These are phyloP conservation scores for Kazachstania bromeliacearum DNA, from an alignment of 805 yeast species.

Conservation along the genomic window DNA sequence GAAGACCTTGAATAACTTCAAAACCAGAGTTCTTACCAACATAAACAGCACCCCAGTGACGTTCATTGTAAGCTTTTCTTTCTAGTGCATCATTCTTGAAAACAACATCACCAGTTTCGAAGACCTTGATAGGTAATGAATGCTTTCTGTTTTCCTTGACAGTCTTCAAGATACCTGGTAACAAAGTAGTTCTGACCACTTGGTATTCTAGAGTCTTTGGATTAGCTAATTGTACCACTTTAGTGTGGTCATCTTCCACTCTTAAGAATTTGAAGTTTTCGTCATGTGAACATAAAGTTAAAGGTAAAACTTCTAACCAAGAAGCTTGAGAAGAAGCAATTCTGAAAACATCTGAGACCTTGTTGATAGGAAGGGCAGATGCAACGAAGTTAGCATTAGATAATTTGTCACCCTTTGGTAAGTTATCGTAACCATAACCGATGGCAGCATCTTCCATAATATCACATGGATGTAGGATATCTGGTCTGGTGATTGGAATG, in stretches of 20 bases:
- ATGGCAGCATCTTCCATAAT: slow-evolving; percentile 98
- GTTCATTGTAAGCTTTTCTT: slow-evolving; percentile 83
- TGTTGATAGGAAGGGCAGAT: slow-evolving; percentile 82
- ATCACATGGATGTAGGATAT: slow-evolving; percentile 93
- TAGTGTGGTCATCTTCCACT: slow-evolving; percentile 58
- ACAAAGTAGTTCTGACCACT: slow-evolving; percentile 89
- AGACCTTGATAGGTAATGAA: slow-evolving; percentile 86
- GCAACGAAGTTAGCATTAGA: slow-evolving; percentile 71
- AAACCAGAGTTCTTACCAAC: slow-evolving; percentile 95
- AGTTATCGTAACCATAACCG: slow-evolving; percentile 87
- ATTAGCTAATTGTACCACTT: slow-evolving; percentile 84
- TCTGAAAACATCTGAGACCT: slow-evolving; percentile 83
- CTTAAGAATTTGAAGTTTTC: slow-evolving; percentile 89
- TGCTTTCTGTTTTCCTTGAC: slow-evolving; percentile 94
- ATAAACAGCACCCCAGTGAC: slow-evolving; percentile 89
- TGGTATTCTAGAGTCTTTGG: slow-evolving; percentile 96
- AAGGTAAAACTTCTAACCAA: slow-evolving; percentile 91
- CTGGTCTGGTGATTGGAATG: slow-evolving; percentile 93
- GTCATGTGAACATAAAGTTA: slow-evolving; percentile 91
- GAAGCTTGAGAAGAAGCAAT: slow-evolving; percentile 88
- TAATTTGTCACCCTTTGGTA: slow-evolving; percentile 69
- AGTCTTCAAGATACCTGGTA: slow-evolving; percentile 93
- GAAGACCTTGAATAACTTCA: slow-evolving; percentile 86
- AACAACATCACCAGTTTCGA: slow-evolving; percentile 92
- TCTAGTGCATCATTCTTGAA: slow-evolving; percentile 71